Evolutionary conservation across 164 flowering plant species (phyloP), one percentile per base, ranked within the genome.

Genomic region (Annona cherimola): DNA sequence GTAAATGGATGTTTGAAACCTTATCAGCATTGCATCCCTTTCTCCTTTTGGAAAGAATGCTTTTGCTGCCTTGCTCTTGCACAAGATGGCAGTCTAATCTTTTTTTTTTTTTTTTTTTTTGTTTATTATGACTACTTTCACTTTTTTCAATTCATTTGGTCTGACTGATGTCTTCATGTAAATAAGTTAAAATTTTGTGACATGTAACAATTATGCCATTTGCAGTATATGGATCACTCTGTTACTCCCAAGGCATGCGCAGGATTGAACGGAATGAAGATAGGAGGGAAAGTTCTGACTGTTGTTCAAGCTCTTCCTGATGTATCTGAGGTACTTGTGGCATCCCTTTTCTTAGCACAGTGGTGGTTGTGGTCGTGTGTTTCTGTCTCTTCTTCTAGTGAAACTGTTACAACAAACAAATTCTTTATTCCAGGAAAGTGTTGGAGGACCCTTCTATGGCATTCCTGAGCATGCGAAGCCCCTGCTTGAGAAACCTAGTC

Each of bases 181-280:
- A 26, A 26, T 26, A 26, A 26, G 35, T 26, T 26, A 26, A 26
- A 26, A 26, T 26, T 26, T 26, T 26, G 35, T 1, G 35, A 26
- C 35, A 26, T 26, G 35, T 26, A 26, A 26, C 35, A 26, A 26
- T 26, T 26, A 11, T 50, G 57, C 14, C 14, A 50, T 63, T 74
- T 73, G 62, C 96, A 96, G 99, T 96, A 90, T 83, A 79, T 79
- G 54, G 99, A 96, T 78, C 90, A 83, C 19, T 86, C 92, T 68
- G 79, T 89, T 67, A 88, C 97, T 70, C 79, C 73, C 35, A 96
- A 88, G 81, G 99, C 98, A 55, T 92, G 97, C 82, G 95, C 97
- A 74, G 98, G 94, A 61, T 78, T 96, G 77, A 90, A 88, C 84
- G 99, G 99, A 68, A 87, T 96, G 93, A 96, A 83, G 83, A 76